A percentile compares a stretch with the other conserved stretches of the same genome.
These are phyloP conservation scores for Petunia axillaris DNA, from an alignment of 257 asterid species.

Conservation along the genomic window DNA sequence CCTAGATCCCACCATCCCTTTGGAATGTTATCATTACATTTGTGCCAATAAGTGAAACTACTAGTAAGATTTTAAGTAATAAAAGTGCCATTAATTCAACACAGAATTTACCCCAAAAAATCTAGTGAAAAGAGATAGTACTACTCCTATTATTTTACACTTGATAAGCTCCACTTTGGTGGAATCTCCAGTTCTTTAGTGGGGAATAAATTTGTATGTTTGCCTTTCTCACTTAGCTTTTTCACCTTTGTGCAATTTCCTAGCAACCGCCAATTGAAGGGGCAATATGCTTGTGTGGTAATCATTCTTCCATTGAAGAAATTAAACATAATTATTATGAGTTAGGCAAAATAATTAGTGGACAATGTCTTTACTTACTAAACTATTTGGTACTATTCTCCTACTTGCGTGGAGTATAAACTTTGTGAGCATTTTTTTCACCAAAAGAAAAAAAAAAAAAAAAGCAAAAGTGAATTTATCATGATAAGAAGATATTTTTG, in stretches of 20 bases:
- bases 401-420: background rate
- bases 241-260: constrained; percentile 6
- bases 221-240: background rate
- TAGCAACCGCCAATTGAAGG: background rate
- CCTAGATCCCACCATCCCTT: too few relatives aligned
- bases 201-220: background rate
- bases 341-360: constrained; percentile 13
- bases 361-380: background rate
- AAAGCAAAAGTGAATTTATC: background rate
- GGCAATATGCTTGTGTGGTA: background rate
- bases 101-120: background rate
- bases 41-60: too few relatives aligned
- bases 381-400: background rate
- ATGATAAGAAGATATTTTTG: constrained; percentile 14
- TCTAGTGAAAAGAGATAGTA: background rate
- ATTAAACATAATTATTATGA: background rate
- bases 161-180: background rate
- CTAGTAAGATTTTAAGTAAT: background rate
- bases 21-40: too few relatives aligned
- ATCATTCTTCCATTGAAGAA: constrained; percentile 11
- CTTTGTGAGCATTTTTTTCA: background rate
- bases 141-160: background rate
- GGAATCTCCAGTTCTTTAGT: background rate
- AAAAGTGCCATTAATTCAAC: background rate
- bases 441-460: too few relatives aligned